Evolutionary conservation across 2,329 filamentous ascomycete species (phyloP), one percentile per base, ranked within the genome.

Genomic region (Paraconiothyrium brasiliense): DNA sequence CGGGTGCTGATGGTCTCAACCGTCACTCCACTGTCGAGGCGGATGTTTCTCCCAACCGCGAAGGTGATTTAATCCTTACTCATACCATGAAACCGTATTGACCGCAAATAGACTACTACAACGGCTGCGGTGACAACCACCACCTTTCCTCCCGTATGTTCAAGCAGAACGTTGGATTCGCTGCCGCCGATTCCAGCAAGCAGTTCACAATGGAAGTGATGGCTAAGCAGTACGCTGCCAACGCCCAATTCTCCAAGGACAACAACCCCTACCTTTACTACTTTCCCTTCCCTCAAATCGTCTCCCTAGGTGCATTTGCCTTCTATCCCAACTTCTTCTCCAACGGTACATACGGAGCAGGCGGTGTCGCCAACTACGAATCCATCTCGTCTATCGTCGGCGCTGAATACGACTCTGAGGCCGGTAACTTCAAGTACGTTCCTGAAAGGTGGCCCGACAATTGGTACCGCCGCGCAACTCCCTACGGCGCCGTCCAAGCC

Each of bases 391-490:
- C 78, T 57, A 80, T 77, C 65, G 84, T 86, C 69, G 85, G 79
- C 60, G 83, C 76, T 5, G 77, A 85, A 34, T 78, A 80, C 27
- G 79, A 79, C 24, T 63, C 72, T 41, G 71, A 78, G 5, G 75
- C 83, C 4, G 79, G 77, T 9, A 76, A 80, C 51, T 85, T 85
- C 67, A 80, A 79, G 16, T 72, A 78, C 22, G 84, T 84, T 22
- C 80, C 80, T 64, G 84, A 86, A 66, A 78, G 79, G 13, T 85
- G 86, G 58, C 84, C 84, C 0, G 79, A 83, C 49, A 85, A 86
- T 72, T 86, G 83, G 81, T 86, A 83, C 72, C 79, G 80, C 50
- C 75, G 76, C 3, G 75, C 79, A 0, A 74, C 79, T 0, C 83
- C 84, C 51, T 86, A 84, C 60, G 80, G 80, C 27, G 73, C 84